Base-by-base conservation (phyloP, 306 rosid species). In the Quercus parvula region DNA sequence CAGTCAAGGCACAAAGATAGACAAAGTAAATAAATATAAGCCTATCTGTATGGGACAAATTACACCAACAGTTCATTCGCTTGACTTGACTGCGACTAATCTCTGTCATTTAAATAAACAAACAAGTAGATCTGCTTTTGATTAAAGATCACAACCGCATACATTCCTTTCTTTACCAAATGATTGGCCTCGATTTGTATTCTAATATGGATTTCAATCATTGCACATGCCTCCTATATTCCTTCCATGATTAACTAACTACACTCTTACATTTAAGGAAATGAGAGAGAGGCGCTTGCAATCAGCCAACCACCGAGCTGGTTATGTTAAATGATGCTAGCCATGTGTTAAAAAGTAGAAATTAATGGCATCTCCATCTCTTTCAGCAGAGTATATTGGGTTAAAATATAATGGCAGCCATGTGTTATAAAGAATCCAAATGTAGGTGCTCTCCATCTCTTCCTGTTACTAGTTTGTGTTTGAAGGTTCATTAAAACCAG, bases 201-300 rank as follows among this genome's bases (percentile, higher is more conserved):
- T 80, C 79, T 85, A 82, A 78, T 82, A 74, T 79, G 83, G 77
- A 33, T 56, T 74, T 82, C 85, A 86, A 91, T 90, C 96, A 89
- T 90, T 89, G 97, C 97, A 94, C 98, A 91, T 94, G 97, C 86
- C 77, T 64, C 87, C 85, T 62, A 72, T 90, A 86, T 91, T 94
- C 98, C 88, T 75, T 78, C 77, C 68, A 64, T 81, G 83, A 77
- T 87, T 84, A 75, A 71, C 87, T 83, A 83, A 76, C 75, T 80
- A 78, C 71, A 78, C 74, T 70, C 2, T 61, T 56, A 67, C 75
- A 84, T 70, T 80, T 81, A 56, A 75, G 8, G 71, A 75, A 79
- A 77, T 46, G 14, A 30, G 49, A 49, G 46, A 24, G 25, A 11
- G 22, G 57, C 41, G 35, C 51, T 61, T 57, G 25, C 4, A 73